Percentiles rank a stretch among this genome's conserved stretches.
phyloP scores from a whole-genome alignment of 1,139 yeast species.

The Candida sp. region DNA sequence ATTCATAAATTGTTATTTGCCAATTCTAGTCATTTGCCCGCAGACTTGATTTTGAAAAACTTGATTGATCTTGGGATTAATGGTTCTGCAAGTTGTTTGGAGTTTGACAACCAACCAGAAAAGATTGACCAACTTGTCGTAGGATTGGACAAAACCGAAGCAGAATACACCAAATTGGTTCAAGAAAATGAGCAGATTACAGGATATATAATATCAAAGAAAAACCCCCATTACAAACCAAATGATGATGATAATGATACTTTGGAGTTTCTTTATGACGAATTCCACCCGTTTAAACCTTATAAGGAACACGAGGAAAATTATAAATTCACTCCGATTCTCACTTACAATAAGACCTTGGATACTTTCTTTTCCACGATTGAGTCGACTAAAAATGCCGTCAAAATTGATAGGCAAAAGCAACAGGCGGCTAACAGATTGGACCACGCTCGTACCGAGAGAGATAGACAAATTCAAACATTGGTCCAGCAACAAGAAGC shows the following conservation, averaged over 20 bases:
- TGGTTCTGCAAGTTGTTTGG: slow-evolving; percentile 39
- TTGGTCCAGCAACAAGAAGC: slow-evolving; percentile 61
- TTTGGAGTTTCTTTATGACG: slow-evolving; percentile 63
- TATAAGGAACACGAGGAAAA: slow-evolving; percentile 30
- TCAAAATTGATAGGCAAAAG: slow-evolving; percentile 71
- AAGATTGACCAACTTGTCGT: slow-evolving; percentile 24
- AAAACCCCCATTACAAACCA: slow-evolving; percentile 40
- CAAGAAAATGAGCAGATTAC: slow-evolving; percentile 22
- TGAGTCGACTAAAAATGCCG: slow-evolving; percentile 67
- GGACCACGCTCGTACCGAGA: slow-evolving; percentile 71
- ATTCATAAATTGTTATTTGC: slow-evolving; percentile 70
- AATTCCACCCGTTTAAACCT: slow-evolving; percentile 84
- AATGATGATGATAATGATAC: slow-evolving; percentile 26
- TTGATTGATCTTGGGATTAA: slow-evolving; percentile 46
- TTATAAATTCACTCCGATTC: slow-evolving; percentile 32
- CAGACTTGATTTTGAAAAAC: slow-evolving; percentile 68
- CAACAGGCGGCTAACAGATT: slow-evolving; percentile 70
- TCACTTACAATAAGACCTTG: slow-evolving; percentile 76
- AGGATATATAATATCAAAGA: slow-evolving; percentile 69
- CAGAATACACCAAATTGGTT: slow-evolving; percentile 23
- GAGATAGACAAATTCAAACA: slow-evolving; percentile 66
- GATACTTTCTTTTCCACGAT: slow-evolving; percentile 84
- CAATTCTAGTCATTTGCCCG: slow-evolving; percentile 70
- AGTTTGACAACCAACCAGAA: slow-evolving; percentile 20
- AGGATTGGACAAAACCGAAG: slow-evolving; percentile 50